Base-by-base conservation (phyloP, 2,329 filamentous ascomycete genomes). In the Thermoascus crustaceus region DNA sequence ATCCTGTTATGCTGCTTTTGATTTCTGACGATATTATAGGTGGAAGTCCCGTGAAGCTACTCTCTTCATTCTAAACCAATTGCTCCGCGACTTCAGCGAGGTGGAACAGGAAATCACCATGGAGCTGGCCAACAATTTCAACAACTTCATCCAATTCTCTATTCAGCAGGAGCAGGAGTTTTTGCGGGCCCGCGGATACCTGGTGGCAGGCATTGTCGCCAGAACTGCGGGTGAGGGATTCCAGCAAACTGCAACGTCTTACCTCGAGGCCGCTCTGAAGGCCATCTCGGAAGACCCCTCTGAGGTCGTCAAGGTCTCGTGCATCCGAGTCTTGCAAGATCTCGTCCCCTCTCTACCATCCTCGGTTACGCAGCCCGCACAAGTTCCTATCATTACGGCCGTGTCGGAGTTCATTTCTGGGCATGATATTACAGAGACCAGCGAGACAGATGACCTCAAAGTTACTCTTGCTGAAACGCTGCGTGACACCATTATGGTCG, bases 301-400 rank as follows among this genome's bases (percentile, higher is more conserved):
- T 0, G 88, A 95, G 57, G 78, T 96, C 22, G 89, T 96, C 27
- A 85, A 91, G 58, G 88, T 94, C 11, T 80, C 89, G 13, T 94
- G 86, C 52, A 82, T 96, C 50, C 88, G 89, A 55, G 82, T 86
- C 2, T 64, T 94, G 22, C 86, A 95, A 50, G 73, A 75, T 50
- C 75, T 80, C 37, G 60, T 80, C 8, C 70, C 73, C 34, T 63
- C 72, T 19, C 58, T 80, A 30, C 68, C 73, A 19, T 54, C 58
- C 25, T 56, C 57, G 23, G 58, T 67, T 26, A 75, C 69, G 16
- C 71, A 58, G 57, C 72, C 60, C 52, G 68, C 68, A 30, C 87
- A 94, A 55, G 51, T 66, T 2, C 62, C 71, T 4, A 73, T 82
- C 32, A 71, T 82, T 41, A 61, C 66, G 2, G 69, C 77, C 14